Evolutionary conservation across 768 basidiomycete species (phyloP).

Genomic region (Kondoa malvinella): DNA sequence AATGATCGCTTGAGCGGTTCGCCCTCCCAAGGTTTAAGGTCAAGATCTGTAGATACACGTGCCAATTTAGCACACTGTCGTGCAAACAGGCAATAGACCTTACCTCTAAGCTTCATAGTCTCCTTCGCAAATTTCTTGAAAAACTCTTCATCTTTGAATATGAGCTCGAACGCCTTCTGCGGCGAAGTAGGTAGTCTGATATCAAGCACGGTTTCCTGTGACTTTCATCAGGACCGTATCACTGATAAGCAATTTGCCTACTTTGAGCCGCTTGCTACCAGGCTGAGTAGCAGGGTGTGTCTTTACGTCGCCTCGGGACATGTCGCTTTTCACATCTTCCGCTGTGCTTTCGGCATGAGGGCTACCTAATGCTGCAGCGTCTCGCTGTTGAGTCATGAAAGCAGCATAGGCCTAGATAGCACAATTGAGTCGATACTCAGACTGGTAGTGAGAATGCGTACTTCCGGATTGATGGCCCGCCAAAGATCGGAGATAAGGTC

Average conservation of each 20-base stretch:
- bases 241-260: constrained; percentile 3
- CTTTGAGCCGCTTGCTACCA: constrained; percentile 4
- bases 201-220: constrained; percentile 14
- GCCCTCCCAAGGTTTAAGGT: background rate
- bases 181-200: constrained; percentile 15
- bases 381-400: constrained; percentile 6
- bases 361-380: background rate
- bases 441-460: background rate
- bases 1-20: background rate
- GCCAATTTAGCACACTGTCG: background rate
- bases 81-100: background rate
- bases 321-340: background rate
- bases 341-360: background rate
- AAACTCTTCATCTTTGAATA: constrained; percentile 14
- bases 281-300: constrained; percentile 4
- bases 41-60: background rate
- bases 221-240: constrained; percentile 7
- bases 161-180: constrained; percentile 15
- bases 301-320: background rate
- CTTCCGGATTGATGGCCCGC: constrained; percentile 8
- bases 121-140: constrained; percentile 4
- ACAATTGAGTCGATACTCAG: background rate
- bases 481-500: constrained; percentile 17
- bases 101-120: constrained; percentile 13
- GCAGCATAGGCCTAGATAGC: background rate